Evolutionary conservation across 768 basidiomycete genomes (phyloP), one percentile per base, ranked within the genome.

Genomic region (Rhodotorula toruloides): DNA sequence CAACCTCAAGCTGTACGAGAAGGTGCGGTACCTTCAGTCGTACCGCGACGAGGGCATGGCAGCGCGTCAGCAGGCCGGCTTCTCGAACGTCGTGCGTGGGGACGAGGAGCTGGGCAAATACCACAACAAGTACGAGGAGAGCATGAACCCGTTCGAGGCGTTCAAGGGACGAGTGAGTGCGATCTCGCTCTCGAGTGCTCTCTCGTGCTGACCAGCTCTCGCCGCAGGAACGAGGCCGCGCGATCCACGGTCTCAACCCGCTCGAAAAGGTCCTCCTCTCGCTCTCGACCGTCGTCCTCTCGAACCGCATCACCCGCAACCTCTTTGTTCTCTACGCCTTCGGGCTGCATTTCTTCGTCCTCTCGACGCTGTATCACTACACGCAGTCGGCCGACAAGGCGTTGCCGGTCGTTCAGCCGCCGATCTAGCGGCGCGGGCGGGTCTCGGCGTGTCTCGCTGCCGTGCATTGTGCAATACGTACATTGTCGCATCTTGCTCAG

Each of bases 81-180:
- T 71, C 59, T 60, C 54, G 54, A 57, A 58, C 34, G 53, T 61
- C 19, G 62, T 65, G 4, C 68, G 76, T 44, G 76, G 70, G 61
- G 81, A 76, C 54, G 88, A 87, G 72, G 90, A 90, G 72, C 85
- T 98, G 77, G 87, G 87, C 73, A 89, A 86, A 75, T 99, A 98
- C 78, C 85, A 87, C 54, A 84, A 87, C 69, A 82, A 91, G 76
- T 99, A 99, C 75, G 94, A 98, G 76, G 90, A 96, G 78, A 85
- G 90, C 58, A 91, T 98, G 85, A 98, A 99, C 75, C 94, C 96
- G 0, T 99, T 99, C 76, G 93, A 97, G 77, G 91, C 88, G 12
- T 98, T 99, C 82, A 85, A 91, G 68, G 91, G 94, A 3, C 82
- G 91, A 77, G 94, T 96, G 73, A 71, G 91, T 84, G 11, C 8